phyloP scores from a whole-genome alignment of 2,329 filamentous ascomycete genomes.

The Fusarium camptoceras region DNA sequence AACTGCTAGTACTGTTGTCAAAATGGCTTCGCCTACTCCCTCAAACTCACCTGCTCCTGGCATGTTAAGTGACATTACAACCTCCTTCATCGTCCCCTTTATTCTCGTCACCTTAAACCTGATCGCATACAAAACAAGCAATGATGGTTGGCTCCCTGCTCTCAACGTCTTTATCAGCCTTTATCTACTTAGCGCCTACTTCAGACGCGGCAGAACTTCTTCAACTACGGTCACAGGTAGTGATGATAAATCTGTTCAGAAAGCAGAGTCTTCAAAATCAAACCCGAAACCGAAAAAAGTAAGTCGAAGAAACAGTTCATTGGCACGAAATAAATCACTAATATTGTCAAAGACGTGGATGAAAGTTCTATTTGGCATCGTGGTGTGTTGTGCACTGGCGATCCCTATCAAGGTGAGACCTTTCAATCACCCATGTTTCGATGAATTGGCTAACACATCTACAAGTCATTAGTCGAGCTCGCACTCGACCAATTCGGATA shows the following conservation, averaged over 20 bases:
- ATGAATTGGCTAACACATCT: background rate
- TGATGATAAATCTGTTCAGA: background rate
- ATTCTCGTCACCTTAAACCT: background rate
- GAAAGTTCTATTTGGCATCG: background rate
- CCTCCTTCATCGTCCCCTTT: background rate
- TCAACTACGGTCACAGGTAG: background rate
- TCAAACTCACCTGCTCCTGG: background rate
- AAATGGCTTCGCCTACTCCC: background rate
- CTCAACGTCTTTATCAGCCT: background rate
- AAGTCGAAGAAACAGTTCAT: rapidly evolving
- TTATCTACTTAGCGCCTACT: background rate
- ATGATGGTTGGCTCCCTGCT: background rate
- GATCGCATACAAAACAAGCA: background rate
- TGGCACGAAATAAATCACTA: background rate
- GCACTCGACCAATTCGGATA: background rate
- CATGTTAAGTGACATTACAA: background rate
- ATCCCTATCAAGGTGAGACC: background rate
- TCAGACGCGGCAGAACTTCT: background rate
- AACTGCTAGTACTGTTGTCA: no score
- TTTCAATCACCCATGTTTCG: background rate
- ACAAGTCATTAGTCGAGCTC: background rate
- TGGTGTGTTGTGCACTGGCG: background rate
- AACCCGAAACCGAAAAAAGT: background rate
- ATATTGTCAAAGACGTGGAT: background rate
- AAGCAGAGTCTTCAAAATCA: background rate